phyloP scores from a whole-genome alignment of 371 early-diverging fungal species.

The Batkoa obscura region DNA sequence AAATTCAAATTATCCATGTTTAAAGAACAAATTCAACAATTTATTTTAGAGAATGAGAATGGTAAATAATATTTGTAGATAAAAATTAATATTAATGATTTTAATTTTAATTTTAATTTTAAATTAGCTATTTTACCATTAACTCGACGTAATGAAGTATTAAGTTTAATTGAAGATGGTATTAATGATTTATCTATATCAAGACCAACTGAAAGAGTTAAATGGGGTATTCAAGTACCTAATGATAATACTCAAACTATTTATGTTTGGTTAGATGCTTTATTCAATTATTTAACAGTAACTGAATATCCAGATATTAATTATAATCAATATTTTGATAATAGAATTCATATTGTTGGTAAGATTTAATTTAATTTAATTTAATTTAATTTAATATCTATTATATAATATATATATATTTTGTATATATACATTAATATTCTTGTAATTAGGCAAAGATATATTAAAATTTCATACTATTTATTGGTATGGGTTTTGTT shows the following conservation, averaged over 20 bases:
- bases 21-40: conserved; percentile 29
- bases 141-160: conserved; percentile 35
- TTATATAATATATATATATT: no score
- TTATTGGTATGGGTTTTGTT: conserved; percentile 87
- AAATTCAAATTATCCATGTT: conserved; percentile 63
- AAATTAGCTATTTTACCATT: conserved; percentile 37
- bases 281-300: conserved; percentile 80
- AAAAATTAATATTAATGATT: not conserved
- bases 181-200: conserved; percentile 71
- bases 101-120: not conserved
- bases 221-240: conserved; percentile 91
- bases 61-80: conserved; percentile 12
- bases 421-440: no score
- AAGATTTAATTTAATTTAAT: no score
- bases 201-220: conserved; percentile 48
- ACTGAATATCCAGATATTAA: conserved; percentile 73
- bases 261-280: conserved; percentile 95
- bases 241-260: conserved; percentile 72
- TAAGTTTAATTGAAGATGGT: conserved; percentile 25
- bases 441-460: conserved; percentile 53
- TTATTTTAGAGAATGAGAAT: conserved; percentile 42
- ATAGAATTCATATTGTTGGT: conserved; percentile 65
- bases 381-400: no score
- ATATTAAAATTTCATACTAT: conserved; percentile 91
- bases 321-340: no score